A percentile compares a stretch with the other conserved stretches of the same genome.
Conservation (phyloP, 2,329 filamentous ascomycete species). For the Trichoderma sp. region DNA sequence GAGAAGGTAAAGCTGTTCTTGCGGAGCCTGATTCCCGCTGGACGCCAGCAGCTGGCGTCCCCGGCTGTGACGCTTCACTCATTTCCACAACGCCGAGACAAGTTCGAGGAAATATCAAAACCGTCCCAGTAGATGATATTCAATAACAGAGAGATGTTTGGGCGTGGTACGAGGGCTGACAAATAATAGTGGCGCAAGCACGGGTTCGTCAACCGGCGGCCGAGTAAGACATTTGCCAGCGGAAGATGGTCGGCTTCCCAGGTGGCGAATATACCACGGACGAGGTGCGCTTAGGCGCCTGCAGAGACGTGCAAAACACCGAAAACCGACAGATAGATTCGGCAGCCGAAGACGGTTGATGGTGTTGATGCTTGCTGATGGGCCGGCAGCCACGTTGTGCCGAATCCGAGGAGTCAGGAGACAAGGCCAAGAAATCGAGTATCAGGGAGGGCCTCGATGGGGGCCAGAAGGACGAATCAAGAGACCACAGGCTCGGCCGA, state of each 20-base stretch:
- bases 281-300: background rate
- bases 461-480: conserved; percentile 1
- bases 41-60: conserved; percentile 33
- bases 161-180: conserved; percentile 23
- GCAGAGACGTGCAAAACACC: background rate
- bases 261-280: conserved; percentile 13
- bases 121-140: background rate
- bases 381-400: conserved; percentile 20
- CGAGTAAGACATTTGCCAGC: conserved; percentile 10
- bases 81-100: conserved; percentile 32
- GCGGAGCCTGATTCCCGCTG: conserved; percentile 37
- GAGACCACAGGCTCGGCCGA: conserved; percentile 1
- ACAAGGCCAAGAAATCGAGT: background rate
- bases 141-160: conserved; percentile 15
- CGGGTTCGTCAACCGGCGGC: conserved; percentile 10
- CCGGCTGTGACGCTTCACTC: conserved; percentile 36
- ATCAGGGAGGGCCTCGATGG: conserved; percentile 12
- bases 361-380: conserved; percentile 2
- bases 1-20: conserved; percentile 43
- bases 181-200: conserved; percentile 22
- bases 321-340: background rate
- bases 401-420: conserved; percentile 22
- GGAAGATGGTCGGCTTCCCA: background rate
- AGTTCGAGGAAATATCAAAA: background rate
- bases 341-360: background rate